Evolutionary conservation across 805 yeast genomes (phyloP).

Genomic region (Yarrowia deformans): DNA sequence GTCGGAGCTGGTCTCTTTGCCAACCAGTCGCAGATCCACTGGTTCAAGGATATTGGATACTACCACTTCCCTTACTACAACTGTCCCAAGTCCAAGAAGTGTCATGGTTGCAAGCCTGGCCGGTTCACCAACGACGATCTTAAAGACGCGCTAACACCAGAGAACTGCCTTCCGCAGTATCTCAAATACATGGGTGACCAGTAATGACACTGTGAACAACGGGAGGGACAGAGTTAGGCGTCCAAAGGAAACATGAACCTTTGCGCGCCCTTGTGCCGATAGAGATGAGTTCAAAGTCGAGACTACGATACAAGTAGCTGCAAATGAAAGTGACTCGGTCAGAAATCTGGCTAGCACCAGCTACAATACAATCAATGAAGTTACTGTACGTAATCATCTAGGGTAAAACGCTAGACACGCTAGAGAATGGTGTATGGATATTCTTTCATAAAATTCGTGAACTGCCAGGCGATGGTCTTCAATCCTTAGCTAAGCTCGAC

Average conservation of each 20-base stretch:
- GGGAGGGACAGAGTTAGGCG: too few species aligned
- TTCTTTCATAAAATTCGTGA: background rate
- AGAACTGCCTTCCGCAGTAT: conserved; percentile 80
- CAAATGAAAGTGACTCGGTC: too few species aligned
- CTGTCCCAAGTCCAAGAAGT: conserved; percentile 67
- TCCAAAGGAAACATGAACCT: too few species aligned
- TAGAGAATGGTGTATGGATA: background rate
- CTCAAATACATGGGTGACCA: conserved; percentile 52
- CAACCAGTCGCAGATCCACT: conserved; percentile 72
- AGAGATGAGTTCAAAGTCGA: too few species aligned
- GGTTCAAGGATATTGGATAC: conserved; percentile 89
- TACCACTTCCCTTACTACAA: conserved; percentile 72
- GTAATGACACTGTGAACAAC: background rate
- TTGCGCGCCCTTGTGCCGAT: too few species aligned
- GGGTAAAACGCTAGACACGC: too few species aligned
- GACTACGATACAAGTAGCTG: too few species aligned
- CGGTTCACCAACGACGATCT: conserved; percentile 48
- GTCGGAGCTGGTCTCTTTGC: conserved; percentile 55
- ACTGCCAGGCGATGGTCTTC: background rate
- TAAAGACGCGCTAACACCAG: conserved; percentile 57
- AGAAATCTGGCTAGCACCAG: too few species aligned
- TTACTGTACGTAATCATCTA: too few species aligned
- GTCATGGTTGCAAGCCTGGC: conserved; percentile 61
- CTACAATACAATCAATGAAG: too few species aligned
- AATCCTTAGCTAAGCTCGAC: conserved; percentile 44